These are phyloP conservation scores for Hygrocybe punicea DNA, from an alignment of 768 basidiomycete genomes.

Conservation along the genomic window DNA sequence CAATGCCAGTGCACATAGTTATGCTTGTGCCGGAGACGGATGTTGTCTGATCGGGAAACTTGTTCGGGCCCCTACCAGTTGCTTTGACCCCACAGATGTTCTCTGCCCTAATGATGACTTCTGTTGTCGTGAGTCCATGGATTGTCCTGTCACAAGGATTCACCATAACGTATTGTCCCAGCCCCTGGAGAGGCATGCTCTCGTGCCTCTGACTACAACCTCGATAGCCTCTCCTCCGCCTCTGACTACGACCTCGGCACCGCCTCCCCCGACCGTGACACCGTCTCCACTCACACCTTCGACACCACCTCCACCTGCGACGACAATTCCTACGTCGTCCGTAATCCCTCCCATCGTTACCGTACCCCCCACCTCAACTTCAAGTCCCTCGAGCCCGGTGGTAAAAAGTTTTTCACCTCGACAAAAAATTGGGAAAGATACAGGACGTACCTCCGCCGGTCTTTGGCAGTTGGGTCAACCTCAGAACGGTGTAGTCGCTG, in stretches of 20 bases:
- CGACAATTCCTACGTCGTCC: background rate
- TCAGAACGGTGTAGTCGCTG: no score
- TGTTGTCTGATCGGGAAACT: background rate
- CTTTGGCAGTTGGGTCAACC: no score
- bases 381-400: background rate
- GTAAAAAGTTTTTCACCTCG: no score
- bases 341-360: background rate
- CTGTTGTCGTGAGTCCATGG: background rate
- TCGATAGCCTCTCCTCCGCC: background rate
- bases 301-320: background rate
- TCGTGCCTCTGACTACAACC: background rate
- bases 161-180: background rate
- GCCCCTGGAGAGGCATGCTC: background rate
- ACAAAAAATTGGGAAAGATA: no score
- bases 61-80: background rate
- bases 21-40: background rate
- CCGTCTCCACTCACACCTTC: no score
- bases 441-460: no score
- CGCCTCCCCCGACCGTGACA: background rate
- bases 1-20: background rate
- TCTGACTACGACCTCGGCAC: background rate
- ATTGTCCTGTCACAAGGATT: background rate
- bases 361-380: background rate
- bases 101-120: background rate
- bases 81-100: background rate